Percentiles rank a stretch among this genome's conserved stretches.
phyloP scores from a whole-genome alignment of 345 rosid species.

The Moricandia arvensis region DNA sequence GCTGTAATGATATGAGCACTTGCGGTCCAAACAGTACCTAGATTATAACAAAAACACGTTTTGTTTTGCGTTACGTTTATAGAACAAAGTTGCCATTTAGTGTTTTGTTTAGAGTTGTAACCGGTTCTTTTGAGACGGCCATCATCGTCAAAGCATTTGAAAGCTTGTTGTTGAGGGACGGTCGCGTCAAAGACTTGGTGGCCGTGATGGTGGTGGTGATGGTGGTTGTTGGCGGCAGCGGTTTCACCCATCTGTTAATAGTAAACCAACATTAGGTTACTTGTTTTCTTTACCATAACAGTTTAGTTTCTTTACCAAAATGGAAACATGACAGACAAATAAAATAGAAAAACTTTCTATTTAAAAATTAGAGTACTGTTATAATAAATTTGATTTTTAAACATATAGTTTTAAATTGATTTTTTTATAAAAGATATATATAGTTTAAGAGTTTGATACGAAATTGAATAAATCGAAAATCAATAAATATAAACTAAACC shows the following conservation, averaged over 20 bases:
- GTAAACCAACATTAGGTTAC: neutral
- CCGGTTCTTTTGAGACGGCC: slow-evolving; percentile 74
- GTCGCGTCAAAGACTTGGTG: slow-evolving; percentile 43
- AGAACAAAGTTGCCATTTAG: neutral
- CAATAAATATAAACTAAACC: no score
- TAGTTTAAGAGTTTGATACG: no score
- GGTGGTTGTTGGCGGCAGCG: slow-evolving; percentile 44
- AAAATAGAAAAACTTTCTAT: neutral
- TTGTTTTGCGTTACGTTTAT: slow-evolving; percentile 1
- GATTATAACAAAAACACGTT: neutral
- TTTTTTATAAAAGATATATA: no score
- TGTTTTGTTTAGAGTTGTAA: neutral
- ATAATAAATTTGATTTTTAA: no score
- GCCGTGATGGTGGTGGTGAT: slow-evolving; percentile 31
- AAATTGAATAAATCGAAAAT: no score
- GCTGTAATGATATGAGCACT: slow-evolving; percentile 87
- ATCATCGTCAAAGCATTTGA: slow-evolving; percentile 67
- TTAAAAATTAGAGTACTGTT: no score
- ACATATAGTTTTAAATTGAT: no score
- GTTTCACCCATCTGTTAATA: slow-evolving; percentile 49
- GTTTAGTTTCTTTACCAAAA: neutral
- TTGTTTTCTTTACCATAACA: neutral
- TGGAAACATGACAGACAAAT: neutral
- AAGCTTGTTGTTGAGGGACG: slow-evolving; percentile 36
- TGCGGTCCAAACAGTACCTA: slow-evolving; percentile 81